Percentiles rank a stretch among this genome's conserved stretches.
phyloP scores from a whole-genome alignment of 257 asterid genomes.

The Ilex asprella region DNA sequence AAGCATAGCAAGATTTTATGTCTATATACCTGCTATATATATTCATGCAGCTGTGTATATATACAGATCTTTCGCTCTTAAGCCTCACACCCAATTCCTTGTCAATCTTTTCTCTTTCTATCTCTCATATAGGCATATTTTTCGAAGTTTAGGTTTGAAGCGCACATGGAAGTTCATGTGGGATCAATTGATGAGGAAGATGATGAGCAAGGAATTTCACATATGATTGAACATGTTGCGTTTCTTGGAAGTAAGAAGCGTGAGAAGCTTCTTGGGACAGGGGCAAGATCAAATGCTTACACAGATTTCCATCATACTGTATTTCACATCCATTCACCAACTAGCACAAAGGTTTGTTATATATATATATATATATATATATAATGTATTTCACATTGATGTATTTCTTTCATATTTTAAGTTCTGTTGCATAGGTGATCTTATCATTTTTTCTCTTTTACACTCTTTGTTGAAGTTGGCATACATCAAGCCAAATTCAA shows the following conservation, averaged over 20 bases:
- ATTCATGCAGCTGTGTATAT: too few relatives aligned
- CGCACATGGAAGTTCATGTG: conserved; percentile 99
- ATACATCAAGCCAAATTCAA: background rate
- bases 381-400: conserved; percentile 3
- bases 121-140: conserved; percentile 12
- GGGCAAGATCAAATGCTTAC: conserved; percentile 98
- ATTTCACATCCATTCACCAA: conserved; percentile 97
- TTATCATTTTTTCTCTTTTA: background rate
- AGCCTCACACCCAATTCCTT: background rate
- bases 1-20: background rate
- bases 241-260: conserved; percentile 99
- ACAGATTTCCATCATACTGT: conserved; percentile 99
- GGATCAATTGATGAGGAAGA: conserved; percentile 99
- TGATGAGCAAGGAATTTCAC: conserved; percentile 99
- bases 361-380: conserved; percentile 12
- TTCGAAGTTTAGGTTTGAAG: conserved; percentile 71
- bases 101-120: background rate
- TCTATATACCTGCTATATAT: too few relatives aligned
- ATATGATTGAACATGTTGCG: conserved; percentile 99
- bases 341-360: conserved; percentile 65
- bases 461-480: background rate
- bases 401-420: background rate
- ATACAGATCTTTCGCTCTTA: background rate
- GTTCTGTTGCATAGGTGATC: background rate
- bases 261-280: conserved; percentile 98